These are phyloP conservation scores for Erodium maritimum DNA, from an alignment of 345 rosid species.

Conservation along the genomic window DNA sequence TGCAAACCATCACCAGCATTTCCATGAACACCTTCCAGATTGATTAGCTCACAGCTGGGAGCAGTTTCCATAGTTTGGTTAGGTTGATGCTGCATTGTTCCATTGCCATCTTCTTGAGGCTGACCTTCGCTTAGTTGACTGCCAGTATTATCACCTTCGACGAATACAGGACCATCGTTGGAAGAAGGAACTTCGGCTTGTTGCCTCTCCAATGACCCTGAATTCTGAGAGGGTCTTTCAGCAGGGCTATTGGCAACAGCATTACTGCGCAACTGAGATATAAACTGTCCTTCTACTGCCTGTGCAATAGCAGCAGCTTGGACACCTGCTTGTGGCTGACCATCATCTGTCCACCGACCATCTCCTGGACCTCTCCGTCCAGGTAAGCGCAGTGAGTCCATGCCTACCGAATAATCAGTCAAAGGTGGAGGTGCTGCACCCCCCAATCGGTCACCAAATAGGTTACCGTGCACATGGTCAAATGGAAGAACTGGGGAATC, in stretches of 20 bases:
- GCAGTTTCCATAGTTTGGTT: conserved; percentile 28
- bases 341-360: conserved; percentile 93
- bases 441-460: conserved; percentile 61
- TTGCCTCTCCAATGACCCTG: conserved; percentile 51
- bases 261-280: conserved; percentile 46
- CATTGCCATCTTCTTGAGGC: conserved; percentile 33
- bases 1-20: conserved; percentile 22
- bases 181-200: conserved; percentile 29
- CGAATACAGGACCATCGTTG: conserved; percentile 30
- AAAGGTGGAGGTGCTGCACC: conserved; percentile 60
- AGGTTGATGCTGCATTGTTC: conserved; percentile 22
- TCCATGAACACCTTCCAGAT: conserved; percentile 17
- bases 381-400: conserved; percentile 52
- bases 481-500: conserved; percentile 82
- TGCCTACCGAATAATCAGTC: conserved; percentile 65
- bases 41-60: conserved; percentile 22
- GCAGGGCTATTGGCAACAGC: conserved; percentile 31
- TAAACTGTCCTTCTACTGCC: conserved; percentile 73
- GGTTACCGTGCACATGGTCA: conserved; percentile 54
- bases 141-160: conserved; percentile 32
- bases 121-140: conserved; percentile 43
- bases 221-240: conserved; percentile 53
- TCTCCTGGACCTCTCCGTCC: conserved; percentile 79
- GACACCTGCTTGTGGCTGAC: conserved; percentile 75
- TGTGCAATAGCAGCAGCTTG: conserved; percentile 82